Base-by-base conservation (phyloP, 345 rosid species). In the Rhodamnia argentea region DNA sequence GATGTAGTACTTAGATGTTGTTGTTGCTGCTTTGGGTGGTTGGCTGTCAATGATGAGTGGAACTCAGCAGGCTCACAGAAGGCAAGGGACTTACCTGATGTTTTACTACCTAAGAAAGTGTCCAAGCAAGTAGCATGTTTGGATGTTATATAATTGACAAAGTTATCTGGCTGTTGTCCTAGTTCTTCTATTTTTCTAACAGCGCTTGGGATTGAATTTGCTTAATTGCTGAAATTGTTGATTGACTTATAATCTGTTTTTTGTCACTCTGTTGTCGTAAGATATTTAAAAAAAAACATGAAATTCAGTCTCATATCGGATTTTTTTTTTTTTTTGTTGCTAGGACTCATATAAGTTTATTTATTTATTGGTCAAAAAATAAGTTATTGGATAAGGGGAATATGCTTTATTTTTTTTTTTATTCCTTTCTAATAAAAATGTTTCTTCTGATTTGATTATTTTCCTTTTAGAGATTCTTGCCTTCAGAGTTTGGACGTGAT, bases 401-500 rank as follows among this genome's bases (percentile, higher is more conserved):
- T 37, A 37, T 70, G 78, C 32, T 64, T 26, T 15, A 32, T 50
- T 50, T 50, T 50, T 13, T 64, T 32, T 64, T 32, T 8, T 37
- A 40, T 76, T 54, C 13, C 58, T 83, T 40, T 83, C 42, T 13
- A 44, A 54, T 26, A 53, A 40, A 40, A 12, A 27, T 32, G 26
- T 42, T 55, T 84, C 12, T 58, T 5, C 50, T 84, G 70, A 58
- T 55, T 84, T 13, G 32, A 26, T 84, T 84, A 26, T 22, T 37
- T 51, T 7, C 10, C 20, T 16, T 29, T 52, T 83, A 86, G 85
- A 83, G 88, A 75, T 83, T 86, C 74, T 83, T 86, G 26, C 88
- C 85, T 13, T 86, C 83, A 3, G 88, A 83, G 56, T 86, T 86
- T 74, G 75, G 88, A 26, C 27, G 6, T 50, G 86, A 86, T 47